Percentiles rank a stretch among this genome's conserved stretches.
Conservation (phyloP, 2,329 filamentous ascomycete species). For the Stagonosporopsis tanaceti region DNA sequence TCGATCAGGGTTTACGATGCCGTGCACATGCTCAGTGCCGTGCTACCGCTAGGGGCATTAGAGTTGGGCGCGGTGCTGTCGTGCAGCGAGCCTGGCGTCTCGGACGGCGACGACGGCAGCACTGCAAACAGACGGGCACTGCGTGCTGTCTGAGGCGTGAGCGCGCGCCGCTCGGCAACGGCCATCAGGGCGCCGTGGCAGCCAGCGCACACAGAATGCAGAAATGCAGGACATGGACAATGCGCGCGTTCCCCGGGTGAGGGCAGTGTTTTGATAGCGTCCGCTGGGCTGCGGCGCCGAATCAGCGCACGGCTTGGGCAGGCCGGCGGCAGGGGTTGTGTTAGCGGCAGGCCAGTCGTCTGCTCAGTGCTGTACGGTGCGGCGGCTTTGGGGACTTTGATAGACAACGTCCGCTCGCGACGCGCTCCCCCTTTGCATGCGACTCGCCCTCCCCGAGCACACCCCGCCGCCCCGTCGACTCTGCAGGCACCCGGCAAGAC, state of each 20-base stretch:
- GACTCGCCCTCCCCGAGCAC: not conserved
- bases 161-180: not conserved
- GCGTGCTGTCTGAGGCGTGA: not conserved
- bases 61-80: slow-evolving; percentile 9
- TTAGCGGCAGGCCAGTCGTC: slow-evolving; percentile 14
- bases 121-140: not conserved
- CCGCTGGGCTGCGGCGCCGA: slow-evolving; percentile 1
- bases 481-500: slow-evolving; percentile 10
- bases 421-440: slow-evolving; percentile 16
- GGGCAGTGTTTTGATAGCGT: slow-evolving; percentile 27
- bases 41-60: slow-evolving; percentile 12
- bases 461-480: slow-evolving; percentile 1
- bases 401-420: slow-evolving; percentile 13
- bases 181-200: not conserved
- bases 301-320: slow-evolving; percentile 17
- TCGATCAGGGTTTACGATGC: slow-evolving; percentile 15
- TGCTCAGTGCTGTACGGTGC: not conserved
- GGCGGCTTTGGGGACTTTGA: slow-evolving; percentile 1
- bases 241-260: slow-evolving; percentile 27
- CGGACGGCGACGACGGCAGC: not conserved
- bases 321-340: slow-evolving; percentile 17
- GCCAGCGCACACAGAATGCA: slow-evolving; percentile 15
- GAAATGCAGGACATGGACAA: slow-evolving; percentile 16
- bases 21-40: slow-evolving; percentile 19
- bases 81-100: slow-evolving; percentile 6